These are phyloP conservation scores for Elsinoe australis DNA, from an alignment of 2,329 filamentous ascomycete genomes.

Conservation along the genomic window DNA sequence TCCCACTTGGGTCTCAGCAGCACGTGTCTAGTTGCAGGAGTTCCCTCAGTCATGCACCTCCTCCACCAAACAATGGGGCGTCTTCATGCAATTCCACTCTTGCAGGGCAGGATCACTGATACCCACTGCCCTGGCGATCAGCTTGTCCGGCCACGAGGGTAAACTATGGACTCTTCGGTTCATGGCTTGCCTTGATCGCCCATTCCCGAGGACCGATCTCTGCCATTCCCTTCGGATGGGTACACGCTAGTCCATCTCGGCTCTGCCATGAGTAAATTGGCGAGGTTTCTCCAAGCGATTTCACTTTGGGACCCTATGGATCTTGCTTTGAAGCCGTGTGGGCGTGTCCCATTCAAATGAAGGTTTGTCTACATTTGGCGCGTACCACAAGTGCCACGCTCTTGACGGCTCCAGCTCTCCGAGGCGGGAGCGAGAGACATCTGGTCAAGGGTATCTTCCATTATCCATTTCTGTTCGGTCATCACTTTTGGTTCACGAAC, in stretches of 20 bases:
- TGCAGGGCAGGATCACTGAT: background rate
- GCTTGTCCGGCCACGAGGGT: background rate
- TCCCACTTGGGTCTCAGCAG: too few relatives aligned
- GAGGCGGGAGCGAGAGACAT: constrained; percentile 8
- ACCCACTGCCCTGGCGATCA: constrained; percentile 8
- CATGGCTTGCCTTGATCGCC: background rate
- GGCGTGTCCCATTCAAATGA: too few relatives aligned
- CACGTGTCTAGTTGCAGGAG: too few relatives aligned
- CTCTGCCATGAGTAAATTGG: constrained; percentile 1
- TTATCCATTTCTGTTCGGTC: background rate
- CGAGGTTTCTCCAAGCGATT: constrained; percentile 4
- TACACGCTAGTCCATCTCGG: constrained; percentile 2
- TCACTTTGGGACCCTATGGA: too few relatives aligned
- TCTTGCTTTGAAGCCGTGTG: too few relatives aligned
- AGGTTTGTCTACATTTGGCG: too few relatives aligned
- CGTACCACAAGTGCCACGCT: too few relatives aligned
- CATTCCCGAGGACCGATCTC: constrained; percentile 2
- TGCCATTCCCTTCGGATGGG: background rate
- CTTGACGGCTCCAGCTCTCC: constrained; percentile 7
- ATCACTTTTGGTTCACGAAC: background rate
- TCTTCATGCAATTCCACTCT: background rate
- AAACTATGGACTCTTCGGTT: background rate
- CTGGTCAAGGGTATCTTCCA: background rate
- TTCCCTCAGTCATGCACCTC: too few relatives aligned
- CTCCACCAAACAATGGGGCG: background rate